These are phyloP conservation scores for Aspergillus incahuasiensis DNA, from an alignment of 495 filamentous ascomycete genomes.

Conservation along the genomic window DNA sequence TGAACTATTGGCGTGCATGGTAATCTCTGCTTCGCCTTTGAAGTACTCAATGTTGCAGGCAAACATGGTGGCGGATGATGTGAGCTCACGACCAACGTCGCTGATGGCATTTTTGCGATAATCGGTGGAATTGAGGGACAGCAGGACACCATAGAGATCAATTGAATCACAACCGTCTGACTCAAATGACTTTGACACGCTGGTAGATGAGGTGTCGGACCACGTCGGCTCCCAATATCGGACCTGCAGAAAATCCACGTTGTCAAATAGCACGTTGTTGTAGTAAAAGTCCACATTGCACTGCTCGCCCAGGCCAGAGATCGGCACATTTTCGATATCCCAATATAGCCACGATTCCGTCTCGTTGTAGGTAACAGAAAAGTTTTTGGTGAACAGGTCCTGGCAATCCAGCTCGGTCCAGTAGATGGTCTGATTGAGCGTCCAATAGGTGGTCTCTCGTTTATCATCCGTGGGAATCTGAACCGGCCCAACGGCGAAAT, in stretches of 20 bases:
- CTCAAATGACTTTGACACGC: slow-evolving; percentile 22
- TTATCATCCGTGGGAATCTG: slow-evolving; percentile 27
- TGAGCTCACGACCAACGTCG: slow-evolving; percentile 14
- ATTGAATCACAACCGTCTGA: slow-evolving; percentile 29
- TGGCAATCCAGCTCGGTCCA: slow-evolving; percentile 32
- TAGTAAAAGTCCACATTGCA: slow-evolving; percentile 35
- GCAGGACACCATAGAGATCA: slow-evolving; percentile 37
- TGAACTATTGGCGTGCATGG: slow-evolving; percentile 42
- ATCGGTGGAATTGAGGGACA: slow-evolving; percentile 31
- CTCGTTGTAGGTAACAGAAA: slow-evolving; percentile 24
- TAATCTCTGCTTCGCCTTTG: slow-evolving; percentile 27
- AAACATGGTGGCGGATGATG: slow-evolving; percentile 29
- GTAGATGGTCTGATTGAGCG: slow-evolving; percentile 36
- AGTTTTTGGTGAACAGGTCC: slow-evolving; percentile 18
- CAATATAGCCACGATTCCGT: slow-evolving; percentile 25
- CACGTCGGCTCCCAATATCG: slow-evolving; percentile 39
- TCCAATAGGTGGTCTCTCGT: slow-evolving; percentile 29
- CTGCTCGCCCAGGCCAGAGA: slow-evolving; percentile 18
- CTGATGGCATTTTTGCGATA: slow-evolving; percentile 2
- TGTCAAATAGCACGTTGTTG: slow-evolving; percentile 27
- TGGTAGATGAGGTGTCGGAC: slow-evolving; percentile 10
- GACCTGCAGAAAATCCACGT: slow-evolving; percentile 34
- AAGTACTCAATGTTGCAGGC: slow-evolving; percentile 35
- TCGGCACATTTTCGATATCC: slow-evolving; percentile 26
- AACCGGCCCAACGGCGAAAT: slow-evolving; percentile 35